phyloP scores from a whole-genome alignment of 2,329 filamentous ascomycete genomes.

The Bipolaris oryzae region DNA sequence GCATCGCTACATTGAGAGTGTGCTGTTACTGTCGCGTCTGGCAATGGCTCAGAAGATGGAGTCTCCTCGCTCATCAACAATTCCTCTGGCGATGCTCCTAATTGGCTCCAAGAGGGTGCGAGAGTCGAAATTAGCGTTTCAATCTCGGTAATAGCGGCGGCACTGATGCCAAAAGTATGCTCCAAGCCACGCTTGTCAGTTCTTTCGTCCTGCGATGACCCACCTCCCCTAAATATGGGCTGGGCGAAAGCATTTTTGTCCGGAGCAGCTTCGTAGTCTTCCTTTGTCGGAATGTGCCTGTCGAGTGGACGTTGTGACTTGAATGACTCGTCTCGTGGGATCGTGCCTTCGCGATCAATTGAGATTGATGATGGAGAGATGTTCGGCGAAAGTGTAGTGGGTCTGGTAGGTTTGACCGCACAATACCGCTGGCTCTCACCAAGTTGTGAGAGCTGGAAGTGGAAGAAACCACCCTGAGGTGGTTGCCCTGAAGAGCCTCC shows the following conservation, averaged over 20 bases:
- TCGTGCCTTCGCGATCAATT: background rate
- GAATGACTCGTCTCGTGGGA: background rate
- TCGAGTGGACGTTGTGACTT: slow-evolving; percentile 12
- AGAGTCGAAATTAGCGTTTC: background rate
- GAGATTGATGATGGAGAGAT: slow-evolving; percentile 11
- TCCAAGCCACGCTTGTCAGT: background rate
- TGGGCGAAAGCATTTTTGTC: slow-evolving; percentile 44
- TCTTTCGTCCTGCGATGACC: background rate
- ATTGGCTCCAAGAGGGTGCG: background rate
- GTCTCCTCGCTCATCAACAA: background rate
- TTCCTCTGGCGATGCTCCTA: background rate
- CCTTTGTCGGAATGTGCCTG: slow-evolving; percentile 28
- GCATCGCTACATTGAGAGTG: background rate
- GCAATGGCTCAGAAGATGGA: background rate
- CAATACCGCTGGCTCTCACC: slow-evolving; percentile 19
- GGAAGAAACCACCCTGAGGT: slow-evolving; percentile 35
- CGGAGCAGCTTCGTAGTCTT: slow-evolving; percentile 33
- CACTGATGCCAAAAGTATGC: background rate
- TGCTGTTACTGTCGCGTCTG: background rate
- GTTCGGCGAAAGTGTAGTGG: slow-evolving; percentile 18
- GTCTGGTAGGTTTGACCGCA: slow-evolving; percentile 19
- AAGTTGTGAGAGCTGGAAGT: slow-evolving; percentile 41
- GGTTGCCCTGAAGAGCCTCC: slow-evolving; percentile 18
- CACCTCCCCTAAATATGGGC: slow-evolving; percentile 9
- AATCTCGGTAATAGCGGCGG: background rate